These are phyloP conservation scores for Cadophora luteo-olivacea DNA, from an alignment of 2,329 filamentous ascomycete species.

Conservation along the genomic window DNA sequence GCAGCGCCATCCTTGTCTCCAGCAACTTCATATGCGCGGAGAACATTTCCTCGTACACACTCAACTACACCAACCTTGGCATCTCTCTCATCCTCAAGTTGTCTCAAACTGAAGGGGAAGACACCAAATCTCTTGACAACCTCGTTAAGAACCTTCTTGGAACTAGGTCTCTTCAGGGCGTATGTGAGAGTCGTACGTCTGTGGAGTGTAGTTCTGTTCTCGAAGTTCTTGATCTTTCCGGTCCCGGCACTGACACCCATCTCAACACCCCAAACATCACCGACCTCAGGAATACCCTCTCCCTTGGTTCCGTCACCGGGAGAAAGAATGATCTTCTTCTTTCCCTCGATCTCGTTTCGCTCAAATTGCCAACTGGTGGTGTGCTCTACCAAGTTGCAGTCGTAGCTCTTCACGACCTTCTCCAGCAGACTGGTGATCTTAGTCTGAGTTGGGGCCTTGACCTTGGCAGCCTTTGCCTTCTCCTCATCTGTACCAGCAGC, in stretches of 20 bases:
- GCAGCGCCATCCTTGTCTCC: slow-evolving; percentile 89
- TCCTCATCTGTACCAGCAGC: slow-evolving; percentile 88
- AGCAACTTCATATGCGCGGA: slow-evolving; percentile 95
- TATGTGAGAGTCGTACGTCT: slow-evolving; percentile 92
- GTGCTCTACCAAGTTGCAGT: slow-evolving; percentile 93
- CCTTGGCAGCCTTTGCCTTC: slow-evolving; percentile 86
- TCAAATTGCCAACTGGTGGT: slow-evolving; percentile 98
- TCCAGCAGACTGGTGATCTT: slow-evolving; percentile 89
- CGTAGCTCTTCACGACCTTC: slow-evolving; percentile 90
- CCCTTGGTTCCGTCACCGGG: slow-evolving; percentile 88
- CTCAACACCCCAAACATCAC: slow-evolving; percentile 98
- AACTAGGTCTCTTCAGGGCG: slow-evolving; percentile 91
- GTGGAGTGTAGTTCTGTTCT: slow-evolving; percentile 89
- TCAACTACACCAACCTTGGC: slow-evolving; percentile 96
- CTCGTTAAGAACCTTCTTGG: slow-evolving; percentile 90
- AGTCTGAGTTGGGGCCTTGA: slow-evolving; percentile 83
- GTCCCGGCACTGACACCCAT: slow-evolving; percentile 88
- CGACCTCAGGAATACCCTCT: slow-evolving; percentile 85
- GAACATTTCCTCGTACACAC: slow-evolving; percentile 89
- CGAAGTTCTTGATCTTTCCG: slow-evolving; percentile 93
- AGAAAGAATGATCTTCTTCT: slow-evolving; percentile 93
- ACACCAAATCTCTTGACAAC: slow-evolving; percentile 96
- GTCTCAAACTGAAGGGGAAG: slow-evolving; percentile 97
- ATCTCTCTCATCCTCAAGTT: slow-evolving; percentile 94
- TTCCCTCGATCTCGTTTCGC: slow-evolving; percentile 95